Conservation (phyloP, 2,329 filamentous ascomycete genomes). For the Phialemoniopsis sp. region DNA sequence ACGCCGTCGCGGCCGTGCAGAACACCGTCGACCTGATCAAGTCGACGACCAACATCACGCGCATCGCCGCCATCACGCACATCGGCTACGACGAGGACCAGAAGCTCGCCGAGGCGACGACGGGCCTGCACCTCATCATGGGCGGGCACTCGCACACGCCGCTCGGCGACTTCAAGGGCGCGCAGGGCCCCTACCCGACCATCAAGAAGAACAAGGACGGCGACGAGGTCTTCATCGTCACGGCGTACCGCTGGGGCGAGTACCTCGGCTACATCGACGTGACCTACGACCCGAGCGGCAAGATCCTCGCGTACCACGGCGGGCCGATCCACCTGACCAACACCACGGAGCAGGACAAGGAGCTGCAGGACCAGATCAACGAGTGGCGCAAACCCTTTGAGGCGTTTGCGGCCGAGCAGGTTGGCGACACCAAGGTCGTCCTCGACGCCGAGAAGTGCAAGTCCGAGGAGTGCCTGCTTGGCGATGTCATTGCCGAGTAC, state of each 20-base stretch:
- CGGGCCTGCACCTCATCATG: slow-evolving; percentile 65
- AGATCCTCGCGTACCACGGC: slow-evolving; percentile 58
- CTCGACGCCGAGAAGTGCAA: slow-evolving; percentile 59
- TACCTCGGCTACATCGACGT: slow-evolving; percentile 66
- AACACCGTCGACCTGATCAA: slow-evolving; percentile 58
- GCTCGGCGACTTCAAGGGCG: slow-evolving; percentile 53
- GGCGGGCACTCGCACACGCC: slow-evolving; percentile 59
- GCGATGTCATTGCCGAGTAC: slow-evolving; percentile 49
- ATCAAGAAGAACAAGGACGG: slow-evolving; percentile 56
- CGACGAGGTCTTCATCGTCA: slow-evolving; percentile 66
- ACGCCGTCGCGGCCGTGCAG: slow-evolving; percentile 55
- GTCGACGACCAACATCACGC: slow-evolving; percentile 55
- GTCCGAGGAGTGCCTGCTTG: slow-evolving; percentile 51
- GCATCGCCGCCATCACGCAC: slow-evolving; percentile 63
- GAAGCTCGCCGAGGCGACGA: slow-evolving; percentile 53
- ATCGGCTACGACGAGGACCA: slow-evolving; percentile 64
- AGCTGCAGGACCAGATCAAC: slow-evolving; percentile 53
- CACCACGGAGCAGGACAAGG: slow-evolving; percentile 50
- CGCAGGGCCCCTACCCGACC: slow-evolving; percentile 59
- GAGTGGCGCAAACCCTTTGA: slow-evolving; percentile 59
- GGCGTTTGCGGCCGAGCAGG: slow-evolving; percentile 50
- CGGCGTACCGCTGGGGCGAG: slow-evolving; percentile 65
- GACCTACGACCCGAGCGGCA: slow-evolving; percentile 56
- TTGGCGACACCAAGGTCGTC: slow-evolving; percentile 48
- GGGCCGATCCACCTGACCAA: slow-evolving; percentile 63